Evolutionary conservation across 305 asterid species (phyloP), one percentile per base, ranked within the genome.

Genomic region (Solanum hybrid): DNA sequence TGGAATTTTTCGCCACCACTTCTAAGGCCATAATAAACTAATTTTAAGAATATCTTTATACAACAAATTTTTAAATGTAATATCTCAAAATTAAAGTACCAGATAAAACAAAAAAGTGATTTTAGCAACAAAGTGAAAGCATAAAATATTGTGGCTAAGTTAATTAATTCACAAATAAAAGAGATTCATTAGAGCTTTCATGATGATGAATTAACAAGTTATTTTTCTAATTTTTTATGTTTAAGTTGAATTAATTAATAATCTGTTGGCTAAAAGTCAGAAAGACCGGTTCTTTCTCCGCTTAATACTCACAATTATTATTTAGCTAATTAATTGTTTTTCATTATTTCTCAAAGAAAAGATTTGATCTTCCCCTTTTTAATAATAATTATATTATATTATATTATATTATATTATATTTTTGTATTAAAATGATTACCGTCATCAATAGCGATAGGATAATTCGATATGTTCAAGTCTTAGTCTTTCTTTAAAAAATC

Each of bases 201-300:
- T 20, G 37, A 81, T 81, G 36, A 40, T 40, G 16, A 27, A 81
- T 42, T 13, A 26, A 42, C 17, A 8, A 14, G 86, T 14, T 38
- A 24, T 38, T 26, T 22, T 26, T 81, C 9, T 38, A 37, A 10
- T 26, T 71, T 0, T 12, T 29, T 75, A 27, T 4, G 31, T 40
- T 80, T 7, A 82, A 82, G 26, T 16, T 16, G 71, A 42, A 81
- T 16, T 42, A 29, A 81, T 77, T 42, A 27, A 16, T 81, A 27
- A 81, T 42, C 5, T 26, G 7, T 42, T 81, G 4, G 69, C 9
- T 42, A 27, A 82, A 82, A 42, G 73, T 82, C 87, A 46, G 87
- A 82, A 82, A 82, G 73, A 82, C 73, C 87, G 72, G 40, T 82
- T 82, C 72, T 82, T 82, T 27, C 87, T 81, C 73, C 87, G 73